Evolutionary conservation across 208 protist genomes (phyloP).

Genomic region (Crithidia expoeki): DNA sequence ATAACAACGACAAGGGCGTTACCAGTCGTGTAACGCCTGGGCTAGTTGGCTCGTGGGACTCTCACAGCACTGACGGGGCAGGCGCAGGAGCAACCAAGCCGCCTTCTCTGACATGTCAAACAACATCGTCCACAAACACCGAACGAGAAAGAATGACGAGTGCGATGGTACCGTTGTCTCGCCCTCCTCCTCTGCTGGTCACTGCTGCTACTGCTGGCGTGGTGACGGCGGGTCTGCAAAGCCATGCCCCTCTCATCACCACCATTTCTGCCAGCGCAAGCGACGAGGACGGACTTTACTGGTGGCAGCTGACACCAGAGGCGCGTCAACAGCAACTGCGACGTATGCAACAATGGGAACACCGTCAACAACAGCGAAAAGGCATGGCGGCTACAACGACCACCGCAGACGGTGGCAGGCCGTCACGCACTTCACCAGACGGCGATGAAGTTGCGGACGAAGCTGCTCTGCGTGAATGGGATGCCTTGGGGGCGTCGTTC

Average conservation of each 20-base stretch:
- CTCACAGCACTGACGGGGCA: background rate
- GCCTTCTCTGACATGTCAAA: background rate
- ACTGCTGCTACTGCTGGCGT: background rate
- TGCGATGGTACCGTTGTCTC: background rate
- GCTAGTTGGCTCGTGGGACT: too few species aligned
- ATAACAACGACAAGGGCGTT: background rate
- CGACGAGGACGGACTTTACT: constrained; percentile 49
- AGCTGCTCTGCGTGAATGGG: constrained; percentile 35
- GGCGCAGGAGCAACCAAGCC: background rate
- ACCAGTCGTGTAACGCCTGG: too few species aligned
- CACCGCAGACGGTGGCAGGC: background rate
- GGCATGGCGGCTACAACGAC: background rate
- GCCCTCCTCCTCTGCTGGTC: background rate
- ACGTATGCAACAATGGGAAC: constrained; percentile 34
- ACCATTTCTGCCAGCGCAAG: background rate
- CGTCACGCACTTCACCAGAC: constrained; percentile 2
- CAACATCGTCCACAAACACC: background rate
- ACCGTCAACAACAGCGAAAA: constrained; percentile 26
- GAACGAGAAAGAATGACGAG: background rate
- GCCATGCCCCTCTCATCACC: background rate
- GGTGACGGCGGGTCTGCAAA: background rate
- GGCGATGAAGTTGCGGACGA: constrained; percentile 33
- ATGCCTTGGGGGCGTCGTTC: constrained; percentile 34
- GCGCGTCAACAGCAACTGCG: constrained; percentile 52
- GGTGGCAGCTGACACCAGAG: constrained; percentile 70